phyloP scores from a whole-genome alignment of 768 basidiomycete genomes.

The Tulasnella sp. region DNA sequence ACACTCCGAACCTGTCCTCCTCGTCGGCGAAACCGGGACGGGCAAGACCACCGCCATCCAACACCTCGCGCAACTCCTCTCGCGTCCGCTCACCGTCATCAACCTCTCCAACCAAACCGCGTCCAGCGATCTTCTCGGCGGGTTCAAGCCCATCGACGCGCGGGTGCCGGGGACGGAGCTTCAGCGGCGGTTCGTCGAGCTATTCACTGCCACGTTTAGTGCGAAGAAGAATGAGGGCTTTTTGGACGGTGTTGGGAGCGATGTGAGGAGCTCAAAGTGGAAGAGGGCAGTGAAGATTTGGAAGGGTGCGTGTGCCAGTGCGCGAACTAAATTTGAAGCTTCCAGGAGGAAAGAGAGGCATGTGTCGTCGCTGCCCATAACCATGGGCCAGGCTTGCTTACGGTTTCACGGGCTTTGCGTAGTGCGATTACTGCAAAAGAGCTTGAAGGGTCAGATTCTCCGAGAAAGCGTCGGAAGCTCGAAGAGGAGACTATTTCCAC shows the following conservation, averaged over 20 bases:
- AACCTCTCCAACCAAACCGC: slow-evolving; percentile 97
- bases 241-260: slow-evolving; percentile 68
- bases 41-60: slow-evolving; percentile 93
- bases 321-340: slow-evolving; percentile 12
- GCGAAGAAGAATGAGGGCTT: slow-evolving; percentile 80
- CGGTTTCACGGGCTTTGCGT: background rate
- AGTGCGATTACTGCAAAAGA: background rate
- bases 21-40: slow-evolving; percentile 98
- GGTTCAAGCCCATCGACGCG: slow-evolving; percentile 91
- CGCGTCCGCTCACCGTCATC: slow-evolving; percentile 67
- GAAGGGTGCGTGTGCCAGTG: slow-evolving; percentile 46
- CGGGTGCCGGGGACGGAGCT: slow-evolving; percentile 60
- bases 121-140: slow-evolving; percentile 85
- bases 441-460: slow-evolving; percentile 26
- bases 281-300: slow-evolving; percentile 70
- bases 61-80: slow-evolving; percentile 69
- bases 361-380: background rate
- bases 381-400: background rate
- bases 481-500: slow-evolving; percentile 16
- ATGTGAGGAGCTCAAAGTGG: slow-evolving; percentile 77
- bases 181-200: slow-evolving; percentile 59
- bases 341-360: background rate
- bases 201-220: slow-evolving; percentile 84
- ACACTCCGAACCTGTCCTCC: slow-evolving; percentile 68
- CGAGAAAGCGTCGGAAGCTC: slow-evolving; percentile 62